A percentile compares a stretch with the other conserved stretches of the same genome.
phyloP scores from a whole-genome alignment of 1,284 basidiomycete genomes.

The Naganishia liquefaciens region DNA sequence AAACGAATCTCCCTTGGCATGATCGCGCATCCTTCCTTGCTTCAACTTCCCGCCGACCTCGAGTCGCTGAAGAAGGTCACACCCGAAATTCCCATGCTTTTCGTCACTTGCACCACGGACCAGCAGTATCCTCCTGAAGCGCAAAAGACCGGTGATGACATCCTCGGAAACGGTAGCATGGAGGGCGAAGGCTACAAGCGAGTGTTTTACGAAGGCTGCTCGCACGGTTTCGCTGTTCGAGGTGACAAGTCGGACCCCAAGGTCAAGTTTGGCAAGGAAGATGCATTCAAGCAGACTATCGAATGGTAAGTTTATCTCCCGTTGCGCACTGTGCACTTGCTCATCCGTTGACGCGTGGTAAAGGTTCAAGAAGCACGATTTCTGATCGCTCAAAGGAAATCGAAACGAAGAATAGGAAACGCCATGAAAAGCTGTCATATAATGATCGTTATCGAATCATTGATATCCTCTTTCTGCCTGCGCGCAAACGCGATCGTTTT shows the following conservation, averaged over 20 bases:
- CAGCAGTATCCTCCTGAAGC: slow-evolving; percentile 34
- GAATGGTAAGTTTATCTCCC: slow-evolving; percentile 54
- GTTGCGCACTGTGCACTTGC: not conserved
- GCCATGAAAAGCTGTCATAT: not conserved
- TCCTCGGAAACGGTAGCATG: slow-evolving; percentile 62
- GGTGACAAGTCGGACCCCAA: slow-evolving; percentile 57
- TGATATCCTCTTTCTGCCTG: not conserved
- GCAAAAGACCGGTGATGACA: slow-evolving; percentile 47
- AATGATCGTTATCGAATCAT: not conserved
- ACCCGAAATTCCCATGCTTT: slow-evolving; percentile 42
- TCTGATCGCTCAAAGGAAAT: slow-evolving; percentile 1
- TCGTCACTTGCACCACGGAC: slow-evolving; percentile 49
- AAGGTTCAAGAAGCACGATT: slow-evolving; percentile 22
- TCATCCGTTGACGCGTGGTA: not conserved
- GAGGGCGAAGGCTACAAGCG: slow-evolving; percentile 61
- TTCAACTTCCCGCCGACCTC: slow-evolving; percentile 62
- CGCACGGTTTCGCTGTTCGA: slow-evolving; percentile 64
- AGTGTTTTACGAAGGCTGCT: slow-evolving; percentile 59
- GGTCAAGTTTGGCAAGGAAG: slow-evolving; percentile 58
- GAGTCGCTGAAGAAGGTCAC: slow-evolving; percentile 52
- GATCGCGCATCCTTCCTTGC: slow-evolving; percentile 67
- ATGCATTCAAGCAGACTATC: slow-evolving; percentile 61
- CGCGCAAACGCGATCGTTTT: too few relatives aligned
- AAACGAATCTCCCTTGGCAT: slow-evolving; percentile 61
- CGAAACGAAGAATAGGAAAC: not conserved